phyloP scores from a whole-genome alignment of 495 filamentous ascomycete genomes.

The Talaromyces trachyspermus region DNA sequence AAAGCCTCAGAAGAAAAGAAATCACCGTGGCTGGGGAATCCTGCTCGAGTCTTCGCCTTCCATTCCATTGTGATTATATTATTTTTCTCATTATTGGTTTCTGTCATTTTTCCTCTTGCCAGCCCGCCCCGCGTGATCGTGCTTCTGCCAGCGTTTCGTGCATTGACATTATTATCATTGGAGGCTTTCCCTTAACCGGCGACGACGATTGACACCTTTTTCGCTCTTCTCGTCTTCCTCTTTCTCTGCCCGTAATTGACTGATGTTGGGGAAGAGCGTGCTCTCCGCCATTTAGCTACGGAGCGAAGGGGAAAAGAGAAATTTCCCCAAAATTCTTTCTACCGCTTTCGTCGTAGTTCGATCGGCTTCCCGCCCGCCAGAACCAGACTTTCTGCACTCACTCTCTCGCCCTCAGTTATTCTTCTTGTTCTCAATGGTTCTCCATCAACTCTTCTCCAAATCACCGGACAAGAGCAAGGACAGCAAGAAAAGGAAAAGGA shows the following conservation, averaged over 20 bases:
- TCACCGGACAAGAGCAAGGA: constrained; percentile 16
- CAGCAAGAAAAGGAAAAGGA: constrained; percentile 26
- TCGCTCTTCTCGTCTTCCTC: neutral
- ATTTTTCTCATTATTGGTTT: neutral
- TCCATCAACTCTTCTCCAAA: constrained; percentile 32
- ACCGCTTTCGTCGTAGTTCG: constrained; percentile 44
- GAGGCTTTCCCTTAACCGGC: neutral
- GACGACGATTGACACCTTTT: neutral
- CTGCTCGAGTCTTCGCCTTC: constrained; percentile 13
- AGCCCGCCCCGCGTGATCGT: constrained; percentile 5
- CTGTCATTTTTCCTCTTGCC: neutral
- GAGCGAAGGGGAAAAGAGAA: neutral
- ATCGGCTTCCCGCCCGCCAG: constrained; percentile 16
- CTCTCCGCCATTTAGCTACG: neutral
- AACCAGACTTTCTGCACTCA: neutral
- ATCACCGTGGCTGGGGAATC: neutral
- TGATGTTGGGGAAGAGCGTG: neutral
- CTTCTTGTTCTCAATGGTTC: constrained; percentile 19
- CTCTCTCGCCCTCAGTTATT: neutral
- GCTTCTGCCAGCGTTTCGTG: constrained; percentile 1
- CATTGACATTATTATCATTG: neutral
- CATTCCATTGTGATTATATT: neutral
- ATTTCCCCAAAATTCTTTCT: too few species aligned
- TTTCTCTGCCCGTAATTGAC: too few species aligned
- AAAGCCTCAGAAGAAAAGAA: neutral